These are phyloP conservation scores for Bolboschoenoplectus hybrid DNA, from an alignment of 202 grass and related monocot genomes.

Conservation along the genomic window DNA sequence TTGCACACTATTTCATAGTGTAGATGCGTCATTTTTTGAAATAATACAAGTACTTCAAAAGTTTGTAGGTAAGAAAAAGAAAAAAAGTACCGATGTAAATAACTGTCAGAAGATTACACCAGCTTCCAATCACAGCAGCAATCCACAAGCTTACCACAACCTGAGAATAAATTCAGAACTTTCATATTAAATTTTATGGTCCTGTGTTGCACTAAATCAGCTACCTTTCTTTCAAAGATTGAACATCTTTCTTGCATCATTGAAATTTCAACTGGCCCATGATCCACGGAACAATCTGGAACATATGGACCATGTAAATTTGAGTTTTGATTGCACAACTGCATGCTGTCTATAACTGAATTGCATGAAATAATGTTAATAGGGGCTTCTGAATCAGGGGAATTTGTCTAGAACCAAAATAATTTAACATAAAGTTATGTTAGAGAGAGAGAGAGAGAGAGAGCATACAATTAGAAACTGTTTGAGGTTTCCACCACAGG, in stretches of 20 bases:
- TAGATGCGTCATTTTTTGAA: neutral
- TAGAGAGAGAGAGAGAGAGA: neutral
- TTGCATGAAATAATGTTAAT: neutral
- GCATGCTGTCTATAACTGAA: neutral
- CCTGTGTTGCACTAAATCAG: neutral
- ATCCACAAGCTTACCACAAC: conserved; percentile 55
- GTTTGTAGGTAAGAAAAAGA: neutral
- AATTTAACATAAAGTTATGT: neutral
- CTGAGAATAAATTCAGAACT: conserved; percentile 45
- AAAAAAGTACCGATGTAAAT: conserved; percentile 71
- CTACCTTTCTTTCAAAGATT: neutral
- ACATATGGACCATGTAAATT: neutral
- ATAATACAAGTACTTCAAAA: neutral
- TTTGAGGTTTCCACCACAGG: conserved; percentile 71
- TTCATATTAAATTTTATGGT: neutral
- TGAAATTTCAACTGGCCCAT: neutral
- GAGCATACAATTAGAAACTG: conserved; percentile 62
- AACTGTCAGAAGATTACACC: conserved; percentile 81
- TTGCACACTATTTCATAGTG: neutral
- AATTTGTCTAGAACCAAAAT: conserved; percentile 4
- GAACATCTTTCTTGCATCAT: neutral
- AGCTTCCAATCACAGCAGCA: conserved; percentile 67
- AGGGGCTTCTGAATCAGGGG: neutral
- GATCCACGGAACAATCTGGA: neutral
- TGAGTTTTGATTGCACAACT: conserved; percentile 6